Conservation (phyloP, 108 stramenopile species). For the Pseudonitzschia delicatissima region DNA sequence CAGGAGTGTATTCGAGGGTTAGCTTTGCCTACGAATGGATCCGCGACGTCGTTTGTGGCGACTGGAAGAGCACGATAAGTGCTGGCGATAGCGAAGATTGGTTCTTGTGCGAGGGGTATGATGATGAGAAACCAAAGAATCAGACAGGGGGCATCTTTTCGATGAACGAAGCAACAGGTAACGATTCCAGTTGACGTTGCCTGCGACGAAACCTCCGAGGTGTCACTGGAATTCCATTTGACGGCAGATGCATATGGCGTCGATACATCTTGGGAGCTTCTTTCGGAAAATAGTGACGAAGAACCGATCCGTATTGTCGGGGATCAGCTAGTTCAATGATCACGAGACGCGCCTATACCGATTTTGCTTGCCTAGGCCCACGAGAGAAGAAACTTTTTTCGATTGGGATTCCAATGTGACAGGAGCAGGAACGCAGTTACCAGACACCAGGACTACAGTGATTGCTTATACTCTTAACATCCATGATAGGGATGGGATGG, state of each 20-base stretch:
- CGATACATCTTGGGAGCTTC: background rate
- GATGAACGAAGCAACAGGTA: background rate
- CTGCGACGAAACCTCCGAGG: background rate
- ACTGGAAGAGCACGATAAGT: background rate
- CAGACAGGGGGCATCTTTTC: too few relatives aligned
- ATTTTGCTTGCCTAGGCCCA: background rate
- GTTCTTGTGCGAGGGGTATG: background rate
- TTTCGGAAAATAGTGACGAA: background rate
- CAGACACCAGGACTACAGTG: background rate
- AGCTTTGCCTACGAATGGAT: constrained; percentile 48
- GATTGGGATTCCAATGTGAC: too few relatives aligned
- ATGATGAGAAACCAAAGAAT: background rate
- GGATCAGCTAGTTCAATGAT: background rate
- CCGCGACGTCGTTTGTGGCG: constrained; percentile 29
- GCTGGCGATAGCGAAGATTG: background rate
- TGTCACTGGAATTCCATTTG: background rate
- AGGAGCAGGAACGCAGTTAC: background rate
- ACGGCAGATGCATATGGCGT: background rate
- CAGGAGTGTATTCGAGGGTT: constrained; percentile 53
- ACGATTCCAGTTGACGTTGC: too few relatives aligned
- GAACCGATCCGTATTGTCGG: background rate
- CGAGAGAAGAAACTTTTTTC: too few relatives aligned
- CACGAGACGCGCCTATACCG: background rate
- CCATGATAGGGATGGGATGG: background rate
- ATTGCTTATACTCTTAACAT: background rate